Conservation (phyloP, 2,329 filamentous ascomycete species). For the Acrocalymma vagum region DNA sequence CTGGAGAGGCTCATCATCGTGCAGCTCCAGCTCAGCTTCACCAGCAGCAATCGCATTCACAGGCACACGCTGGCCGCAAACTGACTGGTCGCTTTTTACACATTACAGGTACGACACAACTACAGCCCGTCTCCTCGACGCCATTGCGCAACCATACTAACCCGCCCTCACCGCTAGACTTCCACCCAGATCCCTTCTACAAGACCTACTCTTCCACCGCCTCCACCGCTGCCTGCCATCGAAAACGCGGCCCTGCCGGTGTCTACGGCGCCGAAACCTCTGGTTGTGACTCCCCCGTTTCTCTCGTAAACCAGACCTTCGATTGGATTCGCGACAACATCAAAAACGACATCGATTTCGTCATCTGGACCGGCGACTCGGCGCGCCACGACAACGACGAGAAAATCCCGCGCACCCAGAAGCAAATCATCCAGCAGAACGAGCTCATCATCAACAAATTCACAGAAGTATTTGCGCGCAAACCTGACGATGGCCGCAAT, state of each 20-base stretch:
- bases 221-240: constrained; percentile 78
- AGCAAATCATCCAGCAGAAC: constrained; percentile 83
- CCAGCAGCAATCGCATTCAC: constrained; percentile 11
- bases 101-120: constrained; percentile 87
- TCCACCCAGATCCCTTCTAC: constrained; percentile 92
- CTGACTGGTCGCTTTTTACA: constrained; percentile 79
- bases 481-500: constrained; percentile 56
- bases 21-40: constrained; percentile 14
- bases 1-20: constrained; percentile 21
- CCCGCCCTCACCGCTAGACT: constrained; percentile 68
- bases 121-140: constrained; percentile 6
- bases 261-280: constrained; percentile 85
- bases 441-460: constrained; percentile 79
- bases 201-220: constrained; percentile 77
- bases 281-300: constrained; percentile 84
- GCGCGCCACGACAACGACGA: constrained; percentile 91
- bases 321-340: constrained; percentile 84
- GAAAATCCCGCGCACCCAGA: constrained; percentile 74
- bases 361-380: constrained; percentile 92
- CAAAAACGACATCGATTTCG: constrained; percentile 83
- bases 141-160: neutral
- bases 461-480: constrained; percentile 70
- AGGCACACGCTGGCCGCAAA: constrained; percentile 24
- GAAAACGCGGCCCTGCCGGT: constrained; percentile 78
- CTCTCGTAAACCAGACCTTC: constrained; percentile 87